A percentile compares a stretch with the other conserved stretches of the same genome.
Evolutionary conservation across 768 basidiomycete species (phyloP).

Genomic region (Hygrophorus pudorinus): DNA sequence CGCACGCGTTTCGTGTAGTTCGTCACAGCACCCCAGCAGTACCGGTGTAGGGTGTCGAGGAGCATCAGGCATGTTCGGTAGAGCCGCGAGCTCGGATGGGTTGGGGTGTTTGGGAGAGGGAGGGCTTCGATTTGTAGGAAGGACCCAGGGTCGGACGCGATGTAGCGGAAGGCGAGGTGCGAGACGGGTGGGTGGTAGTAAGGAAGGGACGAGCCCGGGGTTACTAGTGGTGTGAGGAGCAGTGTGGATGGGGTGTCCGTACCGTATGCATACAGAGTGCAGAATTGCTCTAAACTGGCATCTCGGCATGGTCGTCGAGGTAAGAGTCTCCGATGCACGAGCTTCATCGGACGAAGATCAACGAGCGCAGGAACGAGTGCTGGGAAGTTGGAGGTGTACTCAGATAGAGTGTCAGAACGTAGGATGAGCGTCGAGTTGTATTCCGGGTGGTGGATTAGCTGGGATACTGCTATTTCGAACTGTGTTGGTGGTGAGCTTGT

Average conservation of each 20-base stretch:
- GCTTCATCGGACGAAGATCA: constrained; percentile 30
- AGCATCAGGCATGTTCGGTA: constrained; percentile 76
- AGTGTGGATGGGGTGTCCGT: constrained; percentile 25
- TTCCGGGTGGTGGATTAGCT: constrained; percentile 82
- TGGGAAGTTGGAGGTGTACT: constrained; percentile 25
- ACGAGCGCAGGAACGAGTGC: constrained; percentile 25
- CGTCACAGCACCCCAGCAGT: constrained; percentile 76
- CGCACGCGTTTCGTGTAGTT: constrained; percentile 80
- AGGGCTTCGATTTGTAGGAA: constrained; percentile 29
- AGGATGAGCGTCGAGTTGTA: constrained; percentile 89
- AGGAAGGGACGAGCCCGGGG: constrained; percentile 43
- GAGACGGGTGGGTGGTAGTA: constrained; percentile 85
- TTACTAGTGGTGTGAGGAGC: constrained; percentile 50
- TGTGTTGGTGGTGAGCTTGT: constrained; percentile 18
- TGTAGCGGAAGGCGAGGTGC: constrained; percentile 76
- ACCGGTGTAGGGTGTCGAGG: constrained; percentile 76
- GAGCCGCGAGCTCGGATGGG: constrained; percentile 50
- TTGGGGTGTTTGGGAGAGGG: constrained; percentile 38
- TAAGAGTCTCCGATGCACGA: constrained; percentile 58
- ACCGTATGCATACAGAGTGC: constrained; percentile 52
- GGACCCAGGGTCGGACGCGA: constrained; percentile 22
- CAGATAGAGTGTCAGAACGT: constrained; percentile 59
- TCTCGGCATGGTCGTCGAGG: constrained; percentile 77
- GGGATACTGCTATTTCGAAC: constrained; percentile 67
- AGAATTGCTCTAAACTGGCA: constrained; percentile 61